A percentile compares a stretch with the other conserved stretches of the same genome.
Conservation (phyloP, 2,329 filamentous ascomycete genomes). For the Aspergillus fumigatus region DNA sequence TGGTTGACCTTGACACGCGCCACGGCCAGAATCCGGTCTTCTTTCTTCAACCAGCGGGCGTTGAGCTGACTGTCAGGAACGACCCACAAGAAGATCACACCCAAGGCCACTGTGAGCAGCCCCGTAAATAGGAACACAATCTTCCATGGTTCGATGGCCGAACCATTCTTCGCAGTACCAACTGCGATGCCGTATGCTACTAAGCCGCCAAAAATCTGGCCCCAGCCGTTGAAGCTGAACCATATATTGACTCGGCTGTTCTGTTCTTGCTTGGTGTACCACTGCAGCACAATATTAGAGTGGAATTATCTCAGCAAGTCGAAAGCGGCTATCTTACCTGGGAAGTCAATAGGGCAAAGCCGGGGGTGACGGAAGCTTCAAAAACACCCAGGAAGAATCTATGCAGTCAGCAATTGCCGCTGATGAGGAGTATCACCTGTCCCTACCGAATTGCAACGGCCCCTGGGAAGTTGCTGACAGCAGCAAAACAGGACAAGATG, state of each 20-base stretch:
- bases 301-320: not conserved
- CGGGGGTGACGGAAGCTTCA: constrained; percentile 64
- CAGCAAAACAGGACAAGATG: constrained; percentile 59
- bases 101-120: constrained; percentile 48
- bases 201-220: constrained; percentile 59
- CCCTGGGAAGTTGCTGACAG: constrained; percentile 55
- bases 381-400: constrained; percentile 63
- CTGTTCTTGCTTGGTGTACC: constrained; percentile 69
- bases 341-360: constrained; percentile 63
- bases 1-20: constrained; percentile 70
- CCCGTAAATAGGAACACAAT: constrained; percentile 55
- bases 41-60: constrained; percentile 58
- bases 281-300: constrained; percentile 37
- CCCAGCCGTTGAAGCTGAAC: constrained; percentile 65
- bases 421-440: not conserved
- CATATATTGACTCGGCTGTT: constrained; percentile 59
- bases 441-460: constrained; percentile 56
- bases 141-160: constrained; percentile 61
- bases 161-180: constrained; percentile 52
- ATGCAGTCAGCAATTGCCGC: not conserved
- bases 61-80: constrained; percentile 60
- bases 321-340: constrained; percentile 31
- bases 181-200: constrained; percentile 61
- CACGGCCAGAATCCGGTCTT: constrained; percentile 63
- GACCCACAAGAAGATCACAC: constrained; percentile 47